Conservation (phyloP, 176 grass and related monocot species). For the Coix lacrymajobi region DNA sequence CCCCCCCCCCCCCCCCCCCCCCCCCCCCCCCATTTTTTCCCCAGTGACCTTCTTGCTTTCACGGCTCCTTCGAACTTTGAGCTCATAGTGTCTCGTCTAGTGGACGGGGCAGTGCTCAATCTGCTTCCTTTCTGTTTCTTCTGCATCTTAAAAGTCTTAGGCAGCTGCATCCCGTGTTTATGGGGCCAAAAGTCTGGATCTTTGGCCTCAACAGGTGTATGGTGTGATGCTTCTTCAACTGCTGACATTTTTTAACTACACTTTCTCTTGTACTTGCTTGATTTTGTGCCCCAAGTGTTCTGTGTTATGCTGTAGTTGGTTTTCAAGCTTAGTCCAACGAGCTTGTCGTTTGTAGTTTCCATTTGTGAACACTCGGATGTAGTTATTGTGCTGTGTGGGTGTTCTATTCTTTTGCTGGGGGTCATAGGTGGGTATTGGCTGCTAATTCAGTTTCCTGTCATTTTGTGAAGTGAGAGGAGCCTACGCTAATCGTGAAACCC, state of each 20-base stretch:
- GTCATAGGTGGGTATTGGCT: not conserved
- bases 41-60: not conserved
- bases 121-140: not conserved
- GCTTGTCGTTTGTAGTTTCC: not conserved
- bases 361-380: not conserved
- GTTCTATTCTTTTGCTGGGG: not conserved
- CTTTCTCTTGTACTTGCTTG: conserved; percentile 8
- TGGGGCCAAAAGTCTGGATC: conserved; percentile 1
- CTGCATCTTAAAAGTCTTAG: conserved; percentile 17
- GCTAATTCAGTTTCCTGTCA: not conserved
- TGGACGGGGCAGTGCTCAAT: not conserved
- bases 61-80: not conserved
- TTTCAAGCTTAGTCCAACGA: not conserved
- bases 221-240: not conserved
- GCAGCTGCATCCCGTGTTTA: not conserved
- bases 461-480: not conserved
- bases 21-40: not conserved
- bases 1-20: no score
- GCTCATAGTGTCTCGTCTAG: not conserved
- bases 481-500: not conserved
- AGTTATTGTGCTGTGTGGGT: not conserved
- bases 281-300: not conserved
- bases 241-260: not conserved
- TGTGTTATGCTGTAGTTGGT: not conserved
- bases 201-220: conserved; percentile 14